These are phyloP conservation scores for Apophysomyces sp. DNA, from an alignment of 371 early-diverging fungal species.

Conservation along the genomic window DNA sequence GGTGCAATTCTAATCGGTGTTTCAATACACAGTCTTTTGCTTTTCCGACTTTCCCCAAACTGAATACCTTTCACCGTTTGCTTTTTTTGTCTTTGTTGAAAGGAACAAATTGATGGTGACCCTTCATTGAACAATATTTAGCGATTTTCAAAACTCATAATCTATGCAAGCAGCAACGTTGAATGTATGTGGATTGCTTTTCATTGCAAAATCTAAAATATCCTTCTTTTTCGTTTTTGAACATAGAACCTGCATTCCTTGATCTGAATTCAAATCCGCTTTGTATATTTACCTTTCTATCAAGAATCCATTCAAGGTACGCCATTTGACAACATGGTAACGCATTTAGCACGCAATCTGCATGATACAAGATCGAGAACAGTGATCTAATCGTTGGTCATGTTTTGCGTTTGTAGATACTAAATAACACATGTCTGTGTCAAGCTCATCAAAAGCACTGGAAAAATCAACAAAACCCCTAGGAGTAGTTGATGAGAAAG, in stretches of 20 bases:
- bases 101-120: no score
- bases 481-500: not conserved
- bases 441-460: not conserved
- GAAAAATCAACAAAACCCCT: not conserved
- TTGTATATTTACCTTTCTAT: not conserved
- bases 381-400: not conserved
- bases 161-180: not conserved
- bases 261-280: not conserved
- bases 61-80: no score
- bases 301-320: not conserved
- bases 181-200: not conserved
- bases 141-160: not conserved
- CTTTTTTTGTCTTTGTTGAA: constrained; percentile 23
- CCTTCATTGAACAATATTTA: no score
- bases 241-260: not conserved
- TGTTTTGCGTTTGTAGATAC: not conserved
- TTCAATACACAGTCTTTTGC: not conserved
- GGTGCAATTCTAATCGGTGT: no score
- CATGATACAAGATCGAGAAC: not conserved
- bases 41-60: no score
- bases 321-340: not conserved
- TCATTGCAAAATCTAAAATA: not conserved
- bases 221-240: not conserved
- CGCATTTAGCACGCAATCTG: not conserved
- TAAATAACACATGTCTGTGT: constrained; percentile 1